Conservation (phyloP, 2,329 filamentous ascomycete species). For the Fusarium tjaetaba region DNA sequence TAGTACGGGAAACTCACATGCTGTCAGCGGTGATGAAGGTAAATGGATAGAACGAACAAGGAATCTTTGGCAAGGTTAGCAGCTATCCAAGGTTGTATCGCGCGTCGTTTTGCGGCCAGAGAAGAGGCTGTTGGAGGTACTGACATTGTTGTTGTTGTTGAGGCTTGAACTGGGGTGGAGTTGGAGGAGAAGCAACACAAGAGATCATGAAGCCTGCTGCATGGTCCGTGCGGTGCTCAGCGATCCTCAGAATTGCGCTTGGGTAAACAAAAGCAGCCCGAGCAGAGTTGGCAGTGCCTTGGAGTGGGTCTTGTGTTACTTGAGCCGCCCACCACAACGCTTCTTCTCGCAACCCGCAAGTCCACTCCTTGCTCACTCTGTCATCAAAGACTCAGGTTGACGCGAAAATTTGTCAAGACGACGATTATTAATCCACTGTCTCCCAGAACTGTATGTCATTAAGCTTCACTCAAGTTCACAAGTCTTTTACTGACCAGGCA, state of each 20-base stretch:
- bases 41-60: fast-evolving
- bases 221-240: neutral
- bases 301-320: too few species aligned
- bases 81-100: too few species aligned
- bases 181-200: neutral
- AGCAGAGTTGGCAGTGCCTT: too few species aligned
- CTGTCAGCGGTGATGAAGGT: neutral
- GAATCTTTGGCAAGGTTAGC: neutral
- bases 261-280: neutral
- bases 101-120: fast-evolving
- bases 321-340: neutral
- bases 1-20: neutral
- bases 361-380: neutral
- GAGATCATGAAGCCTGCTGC: fast-evolving
- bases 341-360: slow-evolving; percentile 32
- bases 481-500: neutral
- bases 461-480: neutral
- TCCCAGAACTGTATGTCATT: neutral
- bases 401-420: fast-evolving
- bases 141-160: neutral
- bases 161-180: neutral
- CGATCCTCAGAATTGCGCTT: neutral
- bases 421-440: fast-evolving
- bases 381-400: fast-evolving
- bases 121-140: neutral